phyloP scores from a whole-genome alignment of 1,139 yeast genomes.

The Yamadazyma atmosphaerica region DNA sequence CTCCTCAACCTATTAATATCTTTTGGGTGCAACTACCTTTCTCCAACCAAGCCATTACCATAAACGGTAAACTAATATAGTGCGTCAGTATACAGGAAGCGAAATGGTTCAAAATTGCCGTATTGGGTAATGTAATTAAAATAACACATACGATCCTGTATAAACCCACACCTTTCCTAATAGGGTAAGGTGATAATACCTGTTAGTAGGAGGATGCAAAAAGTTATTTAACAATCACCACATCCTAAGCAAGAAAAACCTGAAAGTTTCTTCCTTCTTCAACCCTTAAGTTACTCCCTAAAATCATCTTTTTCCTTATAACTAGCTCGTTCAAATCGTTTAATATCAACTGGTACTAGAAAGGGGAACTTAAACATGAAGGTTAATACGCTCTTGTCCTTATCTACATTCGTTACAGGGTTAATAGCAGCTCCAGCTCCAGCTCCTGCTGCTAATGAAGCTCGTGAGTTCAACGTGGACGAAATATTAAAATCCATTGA shows the following conservation, averaged over 20 bases:
- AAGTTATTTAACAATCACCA: neutral
- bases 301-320: neutral
- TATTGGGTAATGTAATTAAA: slow-evolving; percentile 1
- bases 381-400: slow-evolving; percentile 13
- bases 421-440: slow-evolving; percentile 18
- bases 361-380: slow-evolving; percentile 10
- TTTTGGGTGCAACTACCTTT: neutral
- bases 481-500: slow-evolving; percentile 13
- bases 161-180: neutral
- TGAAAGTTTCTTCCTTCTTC: neutral
- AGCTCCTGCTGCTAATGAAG: slow-evolving; percentile 2
- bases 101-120: neutral
- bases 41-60: neutral
- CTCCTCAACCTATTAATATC: no score
- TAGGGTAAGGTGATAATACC: neutral
- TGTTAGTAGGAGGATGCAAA: neutral
- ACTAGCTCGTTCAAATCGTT: neutral
- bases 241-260: neutral
- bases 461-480: slow-evolving; percentile 10
- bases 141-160: no score
- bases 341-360: neutral
- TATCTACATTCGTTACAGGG: slow-evolving; percentile 16
- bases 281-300: neutral
- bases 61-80: neutral
- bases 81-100: neutral